Percentiles rank a stretch among this genome's conserved stretches.
Conservation (phyloP, 2,329 filamentous ascomycete species). For the Teratosphaeria gauchensis region DNA sequence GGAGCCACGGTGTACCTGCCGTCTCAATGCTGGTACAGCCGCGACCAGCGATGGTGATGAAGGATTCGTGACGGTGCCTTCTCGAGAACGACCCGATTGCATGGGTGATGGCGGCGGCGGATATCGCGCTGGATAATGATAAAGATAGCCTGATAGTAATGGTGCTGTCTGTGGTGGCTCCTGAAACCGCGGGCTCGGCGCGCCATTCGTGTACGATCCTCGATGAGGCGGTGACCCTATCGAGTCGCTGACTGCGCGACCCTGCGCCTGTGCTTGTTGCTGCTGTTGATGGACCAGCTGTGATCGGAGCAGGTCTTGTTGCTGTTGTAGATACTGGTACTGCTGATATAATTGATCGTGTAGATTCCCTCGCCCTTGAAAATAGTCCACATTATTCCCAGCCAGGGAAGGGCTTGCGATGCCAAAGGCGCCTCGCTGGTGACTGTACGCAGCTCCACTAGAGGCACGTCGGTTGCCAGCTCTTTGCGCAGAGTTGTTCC, state of each 20-base stretch:
- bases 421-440: conserved; percentile 25
- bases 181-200: conserved; percentile 19
- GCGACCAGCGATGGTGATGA: conserved; percentile 38
- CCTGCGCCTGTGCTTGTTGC: conserved; percentile 18
- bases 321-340: conserved; percentile 29
- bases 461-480: conserved; percentile 46
- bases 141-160: conserved; percentile 34
- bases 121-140: conserved; percentile 37
- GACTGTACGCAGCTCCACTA: conserved; percentile 42
- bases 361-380: conserved; percentile 32
- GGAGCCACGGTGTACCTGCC: conserved; percentile 34
- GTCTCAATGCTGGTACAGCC: conserved; percentile 33
- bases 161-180: conserved; percentile 27
- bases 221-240: conserved; percentile 32
- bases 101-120: conserved; percentile 27
- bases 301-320: conserved; percentile 28
- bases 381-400: conserved; percentile 32
- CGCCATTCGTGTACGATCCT: conserved; percentile 20
- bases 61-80: conserved; percentile 39
- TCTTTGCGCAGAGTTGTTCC: conserved; percentile 40
- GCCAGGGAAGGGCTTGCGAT: conserved; percentile 35
- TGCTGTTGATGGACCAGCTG: conserved; percentile 33
- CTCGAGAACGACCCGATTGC: conserved; percentile 29
- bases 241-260: conserved; percentile 13
- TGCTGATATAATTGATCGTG: conserved; percentile 42